Base-by-base conservation (phyloP, 768 basidiomycete genomes). In the Xerocomellus amylosporus region DNA sequence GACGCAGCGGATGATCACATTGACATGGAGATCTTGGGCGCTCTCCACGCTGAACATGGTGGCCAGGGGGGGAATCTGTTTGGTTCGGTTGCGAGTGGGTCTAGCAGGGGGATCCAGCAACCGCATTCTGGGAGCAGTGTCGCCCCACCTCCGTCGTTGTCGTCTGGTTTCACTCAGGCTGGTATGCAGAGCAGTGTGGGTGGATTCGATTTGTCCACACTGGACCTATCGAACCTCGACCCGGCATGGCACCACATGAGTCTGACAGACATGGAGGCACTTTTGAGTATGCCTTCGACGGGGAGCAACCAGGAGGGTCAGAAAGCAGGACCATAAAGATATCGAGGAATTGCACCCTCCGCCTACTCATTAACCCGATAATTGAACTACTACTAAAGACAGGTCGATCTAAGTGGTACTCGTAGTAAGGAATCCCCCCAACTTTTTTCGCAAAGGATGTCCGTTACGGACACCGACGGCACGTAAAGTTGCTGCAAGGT, bases 391-490 rank as follows among this genome's bases (percentile, higher is more conserved):
- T 37, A 14, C 20, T 24, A 49, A 47, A 46, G 46, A 52, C 22
- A 37, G 33, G 28, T 46, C 7, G 15, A 50, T 24, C 20, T 37
- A 42, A 13, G 30, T 56, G 20, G 26, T 51, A 15, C 59, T 56
- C 17, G 59, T 63, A 20, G 56, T 52, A 19, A 79, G 56, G 64
- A 77, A 84, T 67, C 82, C 88, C 53, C 85, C 84, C 54, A 90
- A 61, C 62, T 76, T 84, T 71, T 83, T 88, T 46, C 86, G 80
- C 49, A 90, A 73, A n/a, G 82, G 77, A 65, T 89, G 86, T 54
- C 85, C 83, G 33, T 75, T 67, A 26, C 79, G 82, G 38, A 90
- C 73, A 19, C 88, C 88, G 28, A 77, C 72, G 37, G 73, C 69
- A 54, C 76, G 74, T 60, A 90, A 68, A 26, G 76, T 71, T 10